Evolutionary conservation across 2,329 filamentous ascomycete species (phyloP).

Genomic region (Lasiodiplodia sp.): DNA sequence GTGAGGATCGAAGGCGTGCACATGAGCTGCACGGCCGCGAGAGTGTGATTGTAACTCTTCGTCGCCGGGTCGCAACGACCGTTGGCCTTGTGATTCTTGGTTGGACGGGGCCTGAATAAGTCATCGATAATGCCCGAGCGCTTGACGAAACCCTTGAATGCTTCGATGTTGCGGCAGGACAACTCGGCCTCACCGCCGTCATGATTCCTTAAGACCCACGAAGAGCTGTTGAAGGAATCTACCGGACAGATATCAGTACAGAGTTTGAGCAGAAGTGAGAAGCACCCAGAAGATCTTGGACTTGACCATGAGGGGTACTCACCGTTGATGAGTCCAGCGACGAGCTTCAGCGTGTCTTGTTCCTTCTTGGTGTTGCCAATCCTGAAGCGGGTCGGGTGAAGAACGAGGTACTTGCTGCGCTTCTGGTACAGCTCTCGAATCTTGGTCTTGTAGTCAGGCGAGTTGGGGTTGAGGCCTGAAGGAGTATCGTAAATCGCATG

Average conservation of each 20-base stretch:
- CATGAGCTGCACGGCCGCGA: constrained; percentile 45
- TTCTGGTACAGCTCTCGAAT: constrained; percentile 48
- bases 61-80: background rate
- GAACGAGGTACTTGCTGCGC: constrained; percentile 7
- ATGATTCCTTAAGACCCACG: background rate
- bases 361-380: constrained; percentile 40
- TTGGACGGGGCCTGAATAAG: constrained; percentile 36
- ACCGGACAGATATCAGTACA: background rate
- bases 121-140: constrained; percentile 40
- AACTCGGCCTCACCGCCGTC: constrained; percentile 34
- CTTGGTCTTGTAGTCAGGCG: constrained; percentile 37
- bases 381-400: constrained; percentile 38
- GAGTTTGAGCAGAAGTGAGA: constrained; percentile 19
- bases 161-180: constrained; percentile 46
- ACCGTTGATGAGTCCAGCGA: constrained; percentile 56
- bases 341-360: constrained; percentile 44
- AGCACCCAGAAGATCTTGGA: constrained; percentile 28
- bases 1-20: constrained; percentile 42
- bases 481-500: constrained; percentile 50
- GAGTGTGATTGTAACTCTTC: constrained; percentile 29
- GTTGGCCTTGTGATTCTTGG: constrained; percentile 24
- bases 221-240: constrained; percentile 7
- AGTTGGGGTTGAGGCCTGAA: constrained; percentile 12
- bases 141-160: constrained; percentile 42
- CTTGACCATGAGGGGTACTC: constrained; percentile 32